Base-by-base conservation (phyloP, 2,329 filamentous ascomycete genomes). In the Aspergillus clavatus region DNA sequence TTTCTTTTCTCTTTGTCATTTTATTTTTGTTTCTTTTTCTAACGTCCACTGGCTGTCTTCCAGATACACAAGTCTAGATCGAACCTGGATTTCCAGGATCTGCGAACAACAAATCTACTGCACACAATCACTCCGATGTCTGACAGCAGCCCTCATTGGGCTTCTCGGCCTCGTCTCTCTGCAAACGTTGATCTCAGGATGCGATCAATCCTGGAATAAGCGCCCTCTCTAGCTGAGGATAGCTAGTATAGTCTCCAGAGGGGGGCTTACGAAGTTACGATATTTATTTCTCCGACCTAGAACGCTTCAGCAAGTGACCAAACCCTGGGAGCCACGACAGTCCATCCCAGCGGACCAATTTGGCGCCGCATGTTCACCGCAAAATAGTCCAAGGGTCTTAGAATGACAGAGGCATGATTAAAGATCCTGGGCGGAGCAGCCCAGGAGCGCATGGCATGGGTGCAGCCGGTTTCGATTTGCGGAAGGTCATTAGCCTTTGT, bases 251-350 rank as follows among this genome's bases (percentile, higher is more conserved):
- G 31, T 10, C 14, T 46, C 18, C 43, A 43, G 38, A 39, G 23
- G 23, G 23, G 23, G n/a, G n/a, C n/a, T n/a, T n/a, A n/a, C n/a
- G n/a, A 38, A 31, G 37, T 38, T 40, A 39, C 38, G 24, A 45
- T 33, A 36, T 27, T 48, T 23, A 40, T 39, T 26, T 8, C 39
- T 43, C 37, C 47, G 36, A 42, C 38, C 43, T 46, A 37, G 40
- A 18, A 8, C 4, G n/a, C 45, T 16, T 4, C 3, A 14, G 43
- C 33, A 47, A 19, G 39, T 41, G 18, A 16, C 39, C 39, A 42
- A 41, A 48, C 53, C 48, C 62, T 38, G 65, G 61, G 62, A 60
- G 61, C 62, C 62, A 65, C 61, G 61, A 62, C 59, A 65, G 56
- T n/a, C n/a, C 58, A 55, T 49, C 51, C 52, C 54, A 55, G 52